Evolutionary conservation across 1,284 basidiomycete genomes (phyloP).

Genomic region (Cryptococcus hybrid): DNA sequence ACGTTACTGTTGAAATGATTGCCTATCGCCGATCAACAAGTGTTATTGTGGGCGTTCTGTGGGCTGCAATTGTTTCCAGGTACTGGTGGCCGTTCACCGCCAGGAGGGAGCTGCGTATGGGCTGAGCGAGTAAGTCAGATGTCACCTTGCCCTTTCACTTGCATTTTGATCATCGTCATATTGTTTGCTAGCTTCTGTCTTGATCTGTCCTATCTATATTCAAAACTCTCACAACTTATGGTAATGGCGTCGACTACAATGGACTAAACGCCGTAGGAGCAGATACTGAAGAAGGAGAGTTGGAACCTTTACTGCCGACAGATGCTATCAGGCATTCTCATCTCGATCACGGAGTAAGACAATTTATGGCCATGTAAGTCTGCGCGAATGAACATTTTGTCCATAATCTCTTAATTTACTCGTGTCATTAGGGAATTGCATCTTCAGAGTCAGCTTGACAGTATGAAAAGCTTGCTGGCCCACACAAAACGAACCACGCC

Average conservation of each 20-base stretch:
- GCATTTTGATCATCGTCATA: neutral
- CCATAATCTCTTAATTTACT: neutral
- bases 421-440: conserved; percentile 74
- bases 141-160: too few relatives aligned
- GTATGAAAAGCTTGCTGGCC: conserved; percentile 73
- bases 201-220: conserved; percentile 51
- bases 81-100: conserved; percentile 97
- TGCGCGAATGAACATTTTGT: neutral
- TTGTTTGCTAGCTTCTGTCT: conserved; percentile 41
- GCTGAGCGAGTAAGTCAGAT: conserved; percentile 70
- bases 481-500: conserved; percentile 90
- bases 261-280: neutral
- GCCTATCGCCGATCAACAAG: conserved; percentile 74
- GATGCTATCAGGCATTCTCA: conserved; percentile 22
- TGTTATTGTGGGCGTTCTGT: conserved; percentile 84
- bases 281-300: conserved; percentile 9
- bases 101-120: conserved; percentile 76
- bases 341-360: conserved; percentile 55
- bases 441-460: conserved; percentile 83
- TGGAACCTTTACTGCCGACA: conserved; percentile 6
- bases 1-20: conserved; percentile 62
- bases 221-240: conserved; percentile 44
- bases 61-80: conserved; percentile 81
- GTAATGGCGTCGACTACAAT: conserved; percentile 17
- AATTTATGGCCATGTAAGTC: conserved; percentile 85